Evolutionary conservation across 306 rosid genomes (phyloP).

Genomic region (Castanea crenata): DNA sequence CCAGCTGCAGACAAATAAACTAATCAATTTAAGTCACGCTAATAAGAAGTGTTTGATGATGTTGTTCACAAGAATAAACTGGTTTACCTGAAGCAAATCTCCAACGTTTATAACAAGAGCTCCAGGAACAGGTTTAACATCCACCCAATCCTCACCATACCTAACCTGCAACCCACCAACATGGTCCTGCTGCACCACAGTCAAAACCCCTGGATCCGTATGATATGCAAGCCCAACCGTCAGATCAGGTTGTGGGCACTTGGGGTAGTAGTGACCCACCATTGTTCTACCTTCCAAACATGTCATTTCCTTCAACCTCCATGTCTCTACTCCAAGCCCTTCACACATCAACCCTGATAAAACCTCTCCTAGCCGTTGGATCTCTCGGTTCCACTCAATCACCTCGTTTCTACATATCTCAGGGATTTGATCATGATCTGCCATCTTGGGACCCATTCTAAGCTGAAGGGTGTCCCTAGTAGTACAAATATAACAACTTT

Average conservation of each 20-base stretch:
- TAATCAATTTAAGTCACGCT: no score
- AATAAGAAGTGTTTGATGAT: no score
- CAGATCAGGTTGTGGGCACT: constrained; percentile 42
- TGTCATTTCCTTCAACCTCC: constrained; percentile 29
- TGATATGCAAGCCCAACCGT: constrained; percentile 43
- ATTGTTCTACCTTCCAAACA: constrained; percentile 30
- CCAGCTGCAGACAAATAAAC: no score
- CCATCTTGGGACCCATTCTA: neutral
- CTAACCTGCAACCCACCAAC: constrained; percentile 49
- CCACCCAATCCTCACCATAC: constrained; percentile 32
- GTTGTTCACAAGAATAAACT: neutral
- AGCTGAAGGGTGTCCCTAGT: constrained; percentile 31
- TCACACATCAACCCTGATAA: constrained; percentile 33
- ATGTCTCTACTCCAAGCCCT: constrained; percentile 41
- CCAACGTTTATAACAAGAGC: constrained; percentile 46
- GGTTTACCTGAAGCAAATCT: constrained; percentile 44
- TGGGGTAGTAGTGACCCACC: constrained; percentile 45
- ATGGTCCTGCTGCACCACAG: constrained; percentile 36
- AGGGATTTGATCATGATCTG: constrained; percentile 16
- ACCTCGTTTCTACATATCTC: constrained; percentile 29
- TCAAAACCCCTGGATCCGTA: constrained; percentile 38
- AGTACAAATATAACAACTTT: neutral
- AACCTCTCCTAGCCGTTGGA: constrained; percentile 34
- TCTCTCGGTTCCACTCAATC: constrained; percentile 27
- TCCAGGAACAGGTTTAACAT: constrained; percentile 43